Evolutionary conservation across 2,329 filamentous ascomycete species (phyloP), one percentile per base, ranked within the genome.

Genomic region (Fusarium paranaense): DNA sequence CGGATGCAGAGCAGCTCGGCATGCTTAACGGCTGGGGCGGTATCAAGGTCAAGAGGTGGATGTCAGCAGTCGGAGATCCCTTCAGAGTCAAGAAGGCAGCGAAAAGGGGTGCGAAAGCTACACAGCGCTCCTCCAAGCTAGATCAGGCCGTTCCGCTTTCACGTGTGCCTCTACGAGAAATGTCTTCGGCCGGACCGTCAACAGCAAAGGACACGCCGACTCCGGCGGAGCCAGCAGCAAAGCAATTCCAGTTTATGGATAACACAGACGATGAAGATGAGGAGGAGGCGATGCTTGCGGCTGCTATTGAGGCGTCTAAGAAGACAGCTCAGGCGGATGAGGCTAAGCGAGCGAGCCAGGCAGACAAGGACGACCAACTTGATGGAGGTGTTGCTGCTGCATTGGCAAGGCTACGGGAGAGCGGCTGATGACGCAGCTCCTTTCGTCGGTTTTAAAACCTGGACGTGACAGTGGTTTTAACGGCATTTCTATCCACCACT

Each of bases 21-120:
- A 86, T 94, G 71, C 91, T 99, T n/a, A 90, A 92, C 33, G 97
- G 97, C 1, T 99, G 95, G 95, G 97, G 97, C 37, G 94, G 97
- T 83, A 95, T 94, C 85, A 99, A 99, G 83, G 95, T 98, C 25
- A 93, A 93, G 82, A 90, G 91, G 67, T 98, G 96, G 96, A 92
- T 89, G 75, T 89, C 87, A 66, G 93, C 93, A 11, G 93, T 98
- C 2, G 90, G 94, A 69, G 95, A 97, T 82, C 94, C 95, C 0
- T 98, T 98, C 78, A 86, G 94, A 67, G 90, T 93, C 6, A 90
- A 91, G 77, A 93, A 92, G 78, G 90, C 93, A 2, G 90, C 88
- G n/a, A 94, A 85, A 79, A 76, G 82, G 38, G 74, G 73, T 27
- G 67, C 78, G 52, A 79, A 78, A 56, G 71, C 76, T 18, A 77